Conservation (phyloP, 164 flowering plant genomes). For the Liriodendron chinense region DNA sequence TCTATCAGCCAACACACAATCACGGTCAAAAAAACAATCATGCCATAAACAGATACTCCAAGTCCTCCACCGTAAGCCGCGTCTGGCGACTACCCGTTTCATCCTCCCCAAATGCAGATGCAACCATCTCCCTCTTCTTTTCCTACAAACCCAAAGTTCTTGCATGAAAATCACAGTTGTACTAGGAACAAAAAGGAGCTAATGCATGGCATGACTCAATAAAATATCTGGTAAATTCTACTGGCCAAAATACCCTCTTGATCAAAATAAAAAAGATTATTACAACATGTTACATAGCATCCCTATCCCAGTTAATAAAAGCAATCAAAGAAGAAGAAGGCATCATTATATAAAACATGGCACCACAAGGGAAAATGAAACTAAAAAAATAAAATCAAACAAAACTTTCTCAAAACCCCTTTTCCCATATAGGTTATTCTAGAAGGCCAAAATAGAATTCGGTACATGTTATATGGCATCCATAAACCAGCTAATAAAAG, state of each 20-base stretch:
- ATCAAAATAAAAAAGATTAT: background rate
- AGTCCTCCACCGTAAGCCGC: constrained; percentile 81
- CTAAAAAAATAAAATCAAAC: no score
- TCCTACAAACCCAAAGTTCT: constrained; percentile 48
- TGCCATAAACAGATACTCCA: constrained; percentile 66
- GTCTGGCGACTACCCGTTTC: constrained; percentile 45
- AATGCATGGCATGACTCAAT: background rate
- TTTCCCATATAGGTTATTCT: no score
- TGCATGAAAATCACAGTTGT: background rate
- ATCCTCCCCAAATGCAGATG: constrained; percentile 97
- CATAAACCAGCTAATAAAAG: no score
- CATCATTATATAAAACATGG: no score
- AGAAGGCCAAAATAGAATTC: no score
- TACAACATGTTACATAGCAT: no score
- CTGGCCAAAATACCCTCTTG: background rate
- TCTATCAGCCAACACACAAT: background rate
- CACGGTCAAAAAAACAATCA: constrained; percentile 9
- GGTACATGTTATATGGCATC: no score
- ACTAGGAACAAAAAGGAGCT: background rate
- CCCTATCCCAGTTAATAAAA: no score
- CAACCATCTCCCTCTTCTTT: constrained; percentile 92
- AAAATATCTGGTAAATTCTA: background rate
- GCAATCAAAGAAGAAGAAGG: no score
- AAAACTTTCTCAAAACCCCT: no score
- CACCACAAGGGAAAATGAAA: no score